phyloP scores from a whole-genome alignment of 371 early-diverging fungal species.

The Mucor ambiguus region DNA sequence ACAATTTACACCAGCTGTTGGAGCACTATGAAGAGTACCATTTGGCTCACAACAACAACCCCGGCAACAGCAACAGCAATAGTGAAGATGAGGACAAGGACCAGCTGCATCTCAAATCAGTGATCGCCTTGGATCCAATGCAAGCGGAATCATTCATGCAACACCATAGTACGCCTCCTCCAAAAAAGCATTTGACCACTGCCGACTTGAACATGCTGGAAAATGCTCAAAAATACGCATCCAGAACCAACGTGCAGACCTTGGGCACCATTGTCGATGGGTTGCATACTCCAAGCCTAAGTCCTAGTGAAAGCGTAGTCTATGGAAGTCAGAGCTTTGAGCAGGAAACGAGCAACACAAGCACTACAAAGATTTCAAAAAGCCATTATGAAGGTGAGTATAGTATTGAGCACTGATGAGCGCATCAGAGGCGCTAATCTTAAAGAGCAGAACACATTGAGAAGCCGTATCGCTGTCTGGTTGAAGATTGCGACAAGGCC shows the following conservation, averaged over 20 bases:
- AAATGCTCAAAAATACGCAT: slow-evolving; percentile 28
- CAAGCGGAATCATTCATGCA: background rate
- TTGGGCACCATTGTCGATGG: slow-evolving; percentile 20
- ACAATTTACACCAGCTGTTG: slow-evolving; percentile 85
- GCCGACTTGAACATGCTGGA: slow-evolving; percentile 18
- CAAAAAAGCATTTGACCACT: slow-evolving; percentile 9
- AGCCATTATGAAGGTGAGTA: background rate
- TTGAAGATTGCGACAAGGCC: slow-evolving; percentile 81
- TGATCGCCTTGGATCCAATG: background rate
- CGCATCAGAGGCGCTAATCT: background rate
- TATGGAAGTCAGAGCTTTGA: background rate
- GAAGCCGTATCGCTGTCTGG: slow-evolving; percentile 76
- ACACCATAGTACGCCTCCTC: background rate
- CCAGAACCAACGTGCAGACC: slow-evolving; percentile 12
- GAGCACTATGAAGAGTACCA: slow-evolving; percentile 94
- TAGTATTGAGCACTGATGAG: background rate
- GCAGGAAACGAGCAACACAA: background rate
- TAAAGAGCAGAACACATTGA: slow-evolving; percentile 22
- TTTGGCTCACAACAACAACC: slow-evolving; percentile 56
- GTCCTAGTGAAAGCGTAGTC: slow-evolving; percentile 8
- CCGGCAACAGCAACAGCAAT: slow-evolving; percentile 55
- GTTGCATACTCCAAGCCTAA: slow-evolving; percentile 11
- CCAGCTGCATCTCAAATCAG: slow-evolving; percentile 5
- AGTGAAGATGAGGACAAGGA: slow-evolving; percentile 32
- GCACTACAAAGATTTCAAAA: background rate